Conservation (phyloP, 2,329 filamentous ascomycete genomes). For the Hortaea sp. region DNA sequence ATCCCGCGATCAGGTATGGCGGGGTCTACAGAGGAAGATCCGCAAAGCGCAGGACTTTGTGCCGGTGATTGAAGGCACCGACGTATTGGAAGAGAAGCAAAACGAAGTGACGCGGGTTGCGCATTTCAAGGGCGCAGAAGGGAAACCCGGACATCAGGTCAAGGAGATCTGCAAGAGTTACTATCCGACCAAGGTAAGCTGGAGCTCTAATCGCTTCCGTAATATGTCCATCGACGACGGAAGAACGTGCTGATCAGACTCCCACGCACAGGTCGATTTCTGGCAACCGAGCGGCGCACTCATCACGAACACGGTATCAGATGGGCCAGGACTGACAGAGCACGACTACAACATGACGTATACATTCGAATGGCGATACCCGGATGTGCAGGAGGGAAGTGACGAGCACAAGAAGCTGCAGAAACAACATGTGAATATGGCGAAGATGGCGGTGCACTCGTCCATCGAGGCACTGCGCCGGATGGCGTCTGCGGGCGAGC, state of each 20-base stretch:
- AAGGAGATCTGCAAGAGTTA: constrained; percentile 31
- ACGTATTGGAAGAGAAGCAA: constrained; percentile 30
- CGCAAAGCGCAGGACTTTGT: constrained; percentile 38
- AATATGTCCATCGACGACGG: neutral
- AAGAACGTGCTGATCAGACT: neutral
- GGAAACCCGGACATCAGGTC: constrained; percentile 20
- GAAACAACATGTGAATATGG: constrained; percentile 8
- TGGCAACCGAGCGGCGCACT: constrained; percentile 32
- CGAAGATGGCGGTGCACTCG: constrained; percentile 33
- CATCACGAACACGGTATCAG: constrained; percentile 36
- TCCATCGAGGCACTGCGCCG: constrained; percentile 33
- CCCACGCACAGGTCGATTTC: constrained; percentile 33
- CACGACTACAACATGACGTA: constrained; percentile 36
- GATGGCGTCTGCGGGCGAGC: constrained; percentile 23
- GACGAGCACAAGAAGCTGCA: constrained; percentile 23
- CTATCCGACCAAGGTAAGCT: constrained; percentile 30
- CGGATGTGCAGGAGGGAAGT: constrained; percentile 26
- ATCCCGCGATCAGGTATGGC: constrained; percentile 29
- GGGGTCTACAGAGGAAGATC: constrained; percentile 37
- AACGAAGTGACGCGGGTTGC: constrained; percentile 28
- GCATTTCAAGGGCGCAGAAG: constrained; percentile 28
- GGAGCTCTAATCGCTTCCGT: too few species aligned
- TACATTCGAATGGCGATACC: constrained; percentile 33
- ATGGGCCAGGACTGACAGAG: constrained; percentile 25
- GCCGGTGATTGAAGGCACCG: constrained; percentile 31